Evolutionary conservation across 2,329 filamentous ascomycete species (phyloP), one percentile per base, ranked within the genome.

Genomic region (Clathrospora elynae): DNA sequence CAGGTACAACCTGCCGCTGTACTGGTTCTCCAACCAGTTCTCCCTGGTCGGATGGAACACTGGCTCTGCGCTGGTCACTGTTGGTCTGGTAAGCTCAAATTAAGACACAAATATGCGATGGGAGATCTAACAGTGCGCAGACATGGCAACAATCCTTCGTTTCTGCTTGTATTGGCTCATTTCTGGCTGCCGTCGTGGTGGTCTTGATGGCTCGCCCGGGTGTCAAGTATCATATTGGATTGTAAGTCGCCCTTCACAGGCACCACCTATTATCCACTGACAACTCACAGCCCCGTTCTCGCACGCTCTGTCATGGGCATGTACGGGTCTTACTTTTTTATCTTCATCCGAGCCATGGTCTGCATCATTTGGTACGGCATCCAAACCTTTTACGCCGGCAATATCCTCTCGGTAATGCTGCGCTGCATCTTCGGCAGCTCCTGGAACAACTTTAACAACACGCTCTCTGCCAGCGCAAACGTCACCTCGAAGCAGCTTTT

Each of bases 341-440:
- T 74, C 25, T 66, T 71, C 47, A 68, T 69, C 17, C 49, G 66
- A 25, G 63, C 63, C 5, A 51, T 67, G 0, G 69, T 73, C 2
- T 67, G 64, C 9, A 59, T 71, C 22, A 68, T 73, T 40, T 74
- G 71, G 57, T 71, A 70, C 38, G 69, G 69, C 4, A 60, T 61
- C 13, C 57, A 59, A 35, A 47, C 59, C 2, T 59, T 55, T 30
- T 60, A 60, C 24, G 56, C 52, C 3, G 57, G 52, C 2, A 61
- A 69, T 23, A 46, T 73, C 13, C 55, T 71, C 33, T 61, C 61
- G 6, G 66, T 72, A 2, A 61, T 68, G 28, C 55, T 75, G 8
- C 63, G 70, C 13, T 68, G 67, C 47, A 62, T 74, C 23, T 73
- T 71, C 26, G 73, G 72, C 1, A 53, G 57, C 13, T 53, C 53